A percentile compares a stretch with the other conserved stretches of the same genome.
These are phyloP conservation scores for Chenopodium berlandieri DNA, from an alignment of 148 eudicot genomes.

Conservation along the genomic window DNA sequence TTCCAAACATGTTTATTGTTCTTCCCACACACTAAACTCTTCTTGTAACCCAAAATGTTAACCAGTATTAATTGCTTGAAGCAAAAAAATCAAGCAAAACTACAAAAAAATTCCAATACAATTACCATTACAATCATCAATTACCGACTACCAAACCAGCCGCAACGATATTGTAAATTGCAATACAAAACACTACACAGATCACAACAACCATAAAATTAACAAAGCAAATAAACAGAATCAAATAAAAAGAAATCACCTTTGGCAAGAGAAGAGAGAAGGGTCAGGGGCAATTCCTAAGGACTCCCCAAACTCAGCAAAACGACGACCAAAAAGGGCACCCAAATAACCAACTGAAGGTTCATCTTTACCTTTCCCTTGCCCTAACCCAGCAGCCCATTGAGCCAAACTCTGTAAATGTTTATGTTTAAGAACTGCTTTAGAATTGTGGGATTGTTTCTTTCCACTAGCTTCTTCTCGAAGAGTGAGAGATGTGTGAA, in stretches of 20 bases:
- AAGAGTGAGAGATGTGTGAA: constrained; percentile 37
- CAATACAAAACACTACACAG: neutral
- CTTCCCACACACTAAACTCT: neutral
- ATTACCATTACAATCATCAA: neutral
- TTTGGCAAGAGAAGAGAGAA: constrained; percentile 61
- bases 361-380: neutral
- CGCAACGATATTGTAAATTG: too few species aligned
- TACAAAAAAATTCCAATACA: neutral
- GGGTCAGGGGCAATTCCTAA: constrained; percentile 50
- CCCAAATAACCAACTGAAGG: constrained; percentile 44
- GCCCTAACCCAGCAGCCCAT: constrained; percentile 48
- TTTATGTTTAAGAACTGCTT: constrained; percentile 57
- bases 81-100: neutral
- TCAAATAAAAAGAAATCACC: constrained; percentile 33
- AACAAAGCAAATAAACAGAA: neutral
- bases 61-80: neutral
- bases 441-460: constrained; percentile 48
- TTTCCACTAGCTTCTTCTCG: constrained; percentile 66
- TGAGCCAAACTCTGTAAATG: constrained; percentile 55
- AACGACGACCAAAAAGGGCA: constrained; percentile 56
- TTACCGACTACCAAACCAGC: neutral
- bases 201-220: neutral
- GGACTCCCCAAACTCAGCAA: constrained; percentile 50
- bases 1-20: neutral
- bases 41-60: too few species aligned